phyloP scores from a whole-genome alignment of 139 green algal genomes.

The Chloropicon primus region DNA sequence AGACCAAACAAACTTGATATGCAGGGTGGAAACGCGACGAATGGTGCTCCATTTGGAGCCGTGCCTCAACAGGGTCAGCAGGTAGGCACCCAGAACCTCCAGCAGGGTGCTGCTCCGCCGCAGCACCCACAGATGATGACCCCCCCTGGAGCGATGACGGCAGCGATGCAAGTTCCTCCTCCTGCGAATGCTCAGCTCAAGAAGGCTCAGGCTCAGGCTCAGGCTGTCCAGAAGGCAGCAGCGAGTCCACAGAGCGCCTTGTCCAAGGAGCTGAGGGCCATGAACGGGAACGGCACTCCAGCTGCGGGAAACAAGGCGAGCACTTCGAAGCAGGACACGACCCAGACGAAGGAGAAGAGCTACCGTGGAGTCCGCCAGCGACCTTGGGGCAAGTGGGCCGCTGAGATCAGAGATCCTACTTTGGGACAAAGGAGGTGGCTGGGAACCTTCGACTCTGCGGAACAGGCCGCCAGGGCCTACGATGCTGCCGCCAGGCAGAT shows the following conservation, averaged over 20 bases:
- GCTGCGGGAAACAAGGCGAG: not conserved
- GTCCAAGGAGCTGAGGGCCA: not conserved
- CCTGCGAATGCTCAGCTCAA: too few relatives aligned
- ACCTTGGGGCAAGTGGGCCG: conserved; percentile 82
- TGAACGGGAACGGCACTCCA: not conserved
- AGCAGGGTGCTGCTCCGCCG: not conserved
- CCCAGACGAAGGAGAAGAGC: not conserved
- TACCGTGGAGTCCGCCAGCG: conserved; percentile 89
- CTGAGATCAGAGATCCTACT: conserved; percentile 92
- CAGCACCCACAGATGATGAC: not conserved
- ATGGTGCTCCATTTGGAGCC: not conserved
- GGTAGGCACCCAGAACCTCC: not conserved
- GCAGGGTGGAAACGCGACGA: not conserved
- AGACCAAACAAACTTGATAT: not conserved
- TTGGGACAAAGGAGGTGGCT: conserved; percentile 73
- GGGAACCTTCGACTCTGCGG: conserved; percentile 90
- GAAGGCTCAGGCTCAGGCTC: not conserved
- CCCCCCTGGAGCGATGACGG: too few relatives aligned
- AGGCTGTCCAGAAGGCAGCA: too few relatives aligned
- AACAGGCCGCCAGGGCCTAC: conserved; percentile 84
- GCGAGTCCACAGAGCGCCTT: not conserved
- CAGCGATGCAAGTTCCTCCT: too few relatives aligned
- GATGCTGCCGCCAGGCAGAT: conserved; percentile 74
- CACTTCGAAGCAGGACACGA: not conserved
- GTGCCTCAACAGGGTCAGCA: not conserved